phyloP scores from a whole-genome alignment of 768 basidiomycete genomes.

The Pleurotus sapidus region DNA sequence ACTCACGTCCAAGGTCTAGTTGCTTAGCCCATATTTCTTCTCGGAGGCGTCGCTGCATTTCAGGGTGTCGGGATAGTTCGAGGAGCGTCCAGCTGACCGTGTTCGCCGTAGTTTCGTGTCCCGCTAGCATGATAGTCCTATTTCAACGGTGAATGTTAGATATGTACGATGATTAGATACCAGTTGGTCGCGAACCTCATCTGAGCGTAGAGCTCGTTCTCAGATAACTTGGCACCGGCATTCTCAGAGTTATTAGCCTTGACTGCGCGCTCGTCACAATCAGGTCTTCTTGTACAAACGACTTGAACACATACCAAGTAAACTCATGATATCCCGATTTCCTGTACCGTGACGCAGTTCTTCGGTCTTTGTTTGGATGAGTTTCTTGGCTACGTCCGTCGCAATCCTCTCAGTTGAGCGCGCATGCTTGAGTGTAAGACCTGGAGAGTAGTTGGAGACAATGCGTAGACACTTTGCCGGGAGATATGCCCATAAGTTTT shows the following conservation, averaged over 20 bases:
- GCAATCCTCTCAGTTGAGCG: conserved; percentile 28
- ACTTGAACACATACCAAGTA: conserved; percentile 31
- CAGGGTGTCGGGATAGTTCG: conserved; percentile 15
- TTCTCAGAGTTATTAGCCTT: conserved; percentile 53
- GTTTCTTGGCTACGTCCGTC: conserved; percentile 28
- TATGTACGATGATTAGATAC: not conserved
- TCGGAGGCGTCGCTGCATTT: conserved; percentile 13
- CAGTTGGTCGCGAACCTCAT: conserved; percentile 40
- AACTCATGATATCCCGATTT: conserved; percentile 36
- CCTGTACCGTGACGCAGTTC: conserved; percentile 30
- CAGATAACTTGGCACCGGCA: conserved; percentile 36
- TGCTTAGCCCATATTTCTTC: conserved; percentile 10
- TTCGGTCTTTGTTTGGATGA: conserved; percentile 33
- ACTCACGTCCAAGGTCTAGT: conserved; percentile 9
- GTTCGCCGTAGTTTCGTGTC: conserved; percentile 16
- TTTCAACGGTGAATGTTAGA: not conserved
- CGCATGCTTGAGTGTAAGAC: conserved; percentile 25
- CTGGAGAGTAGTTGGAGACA: conserved; percentile 28
- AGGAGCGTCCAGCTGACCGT: conserved; percentile 11
- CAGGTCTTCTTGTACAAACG: not conserved
- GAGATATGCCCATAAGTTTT: conserved; percentile 26
- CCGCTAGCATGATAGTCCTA: conserved; percentile 15
- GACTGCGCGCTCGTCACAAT: conserved; percentile 26
- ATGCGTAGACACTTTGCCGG: conserved; percentile 29
- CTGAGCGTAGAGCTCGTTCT: conserved; percentile 47